Evolutionary conservation across 208 protist genomes (phyloP), one percentile per base, ranked within the genome.

Genomic region (Tritrichomonas foetus): DNA sequence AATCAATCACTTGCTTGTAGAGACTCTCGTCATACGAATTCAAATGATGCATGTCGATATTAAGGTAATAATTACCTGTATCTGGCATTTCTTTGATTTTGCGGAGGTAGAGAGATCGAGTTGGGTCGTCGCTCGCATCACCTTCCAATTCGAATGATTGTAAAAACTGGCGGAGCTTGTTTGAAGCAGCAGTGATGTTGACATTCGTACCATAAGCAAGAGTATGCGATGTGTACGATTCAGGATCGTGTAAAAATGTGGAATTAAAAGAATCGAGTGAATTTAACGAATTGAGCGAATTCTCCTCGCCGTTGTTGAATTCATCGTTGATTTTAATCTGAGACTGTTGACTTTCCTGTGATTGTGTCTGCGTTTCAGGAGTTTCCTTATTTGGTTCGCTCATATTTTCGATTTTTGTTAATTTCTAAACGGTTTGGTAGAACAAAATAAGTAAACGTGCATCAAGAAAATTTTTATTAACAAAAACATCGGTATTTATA

Each of bases 141-240:
- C 57, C 78, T 27, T 89, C 78, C 3, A 89, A 20, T 82, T 82
- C 41, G 22, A 89, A 89, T n/a, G 44, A 47, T 11, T 44, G 44
- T n/a, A 89, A 20, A 50, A 89, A 89, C n/a, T 44, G 27, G 14
- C 78, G 33, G 3, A 89, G 33, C 39, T 89, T 36, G 47, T 53
- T 57, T n/a, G 78, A 20, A 9, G 47, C 78, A 33, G 47, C 47
- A 33, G 41, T 25, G 57, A 57, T 36, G 16, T 89, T 89, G 16
- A 89, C 44, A 27, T 89, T 89, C 57, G 78, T 89, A 57, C 78
- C 78, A 39, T 89, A 89, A 1, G 78, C 78, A 16, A 89, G n/a
- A 27, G 78, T 89, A 47, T 89, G 78, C 9, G 78, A 89, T 53
- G 27, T 44, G 57, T 89, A 89, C 13, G 78, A 89, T n/a, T 25